Percentiles rank a stretch among this genome's conserved stretches.
Conservation (phyloP, 352 stramenopile genomes). For the Pythium folliculosum region DNA sequence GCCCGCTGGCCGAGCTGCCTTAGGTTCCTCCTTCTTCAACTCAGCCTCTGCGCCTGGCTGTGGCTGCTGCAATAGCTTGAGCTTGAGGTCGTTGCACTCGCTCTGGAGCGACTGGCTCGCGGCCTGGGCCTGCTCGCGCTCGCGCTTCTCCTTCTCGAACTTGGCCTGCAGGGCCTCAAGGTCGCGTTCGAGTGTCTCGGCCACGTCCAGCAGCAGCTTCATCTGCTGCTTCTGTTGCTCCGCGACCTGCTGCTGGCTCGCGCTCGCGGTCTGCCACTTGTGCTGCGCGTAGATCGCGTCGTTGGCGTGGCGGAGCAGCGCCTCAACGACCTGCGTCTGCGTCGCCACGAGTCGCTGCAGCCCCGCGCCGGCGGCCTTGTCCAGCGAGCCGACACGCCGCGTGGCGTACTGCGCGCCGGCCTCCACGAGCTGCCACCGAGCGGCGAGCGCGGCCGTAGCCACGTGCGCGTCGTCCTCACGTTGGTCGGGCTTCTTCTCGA, state of each 20-base stretch:
- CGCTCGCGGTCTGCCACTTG: slow-evolving; percentile 17
- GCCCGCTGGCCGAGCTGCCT: not conserved
- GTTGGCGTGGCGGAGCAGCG: slow-evolving; percentile 35
- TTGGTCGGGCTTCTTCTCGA: slow-evolving; percentile 6
- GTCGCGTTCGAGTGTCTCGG: slow-evolving; percentile 61
- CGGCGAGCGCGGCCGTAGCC: slow-evolving; percentile 31
- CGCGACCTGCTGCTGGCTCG: slow-evolving; percentile 24
- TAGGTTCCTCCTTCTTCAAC: not conserved
- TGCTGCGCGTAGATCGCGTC: slow-evolving; percentile 18
- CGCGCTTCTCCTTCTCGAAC: slow-evolving; percentile 50
- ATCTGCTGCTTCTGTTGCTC: slow-evolving; percentile 46
- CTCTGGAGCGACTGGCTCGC: slow-evolving; percentile 50
- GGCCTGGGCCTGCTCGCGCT: slow-evolving; percentile 46
- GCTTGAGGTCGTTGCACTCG: slow-evolving; percentile 28
- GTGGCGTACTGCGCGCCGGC: slow-evolving; percentile 51
- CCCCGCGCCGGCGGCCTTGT: slow-evolving; percentile 38
- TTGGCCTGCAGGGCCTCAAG: slow-evolving; percentile 46
- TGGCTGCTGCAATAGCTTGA: not conserved
- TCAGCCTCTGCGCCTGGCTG: not conserved
- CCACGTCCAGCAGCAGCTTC: slow-evolving; percentile 64
- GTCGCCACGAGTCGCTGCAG: slow-evolving; percentile 43
- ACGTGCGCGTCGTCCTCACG: not conserved
- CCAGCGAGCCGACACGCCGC: slow-evolving; percentile 35
- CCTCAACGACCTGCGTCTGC: slow-evolving; percentile 54
- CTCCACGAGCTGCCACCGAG: slow-evolving; percentile 56